These are phyloP conservation scores for Aurantiochytrium sp. DNA, from an alignment of 108 stramenopile genomes.

Conservation along the genomic window DNA sequence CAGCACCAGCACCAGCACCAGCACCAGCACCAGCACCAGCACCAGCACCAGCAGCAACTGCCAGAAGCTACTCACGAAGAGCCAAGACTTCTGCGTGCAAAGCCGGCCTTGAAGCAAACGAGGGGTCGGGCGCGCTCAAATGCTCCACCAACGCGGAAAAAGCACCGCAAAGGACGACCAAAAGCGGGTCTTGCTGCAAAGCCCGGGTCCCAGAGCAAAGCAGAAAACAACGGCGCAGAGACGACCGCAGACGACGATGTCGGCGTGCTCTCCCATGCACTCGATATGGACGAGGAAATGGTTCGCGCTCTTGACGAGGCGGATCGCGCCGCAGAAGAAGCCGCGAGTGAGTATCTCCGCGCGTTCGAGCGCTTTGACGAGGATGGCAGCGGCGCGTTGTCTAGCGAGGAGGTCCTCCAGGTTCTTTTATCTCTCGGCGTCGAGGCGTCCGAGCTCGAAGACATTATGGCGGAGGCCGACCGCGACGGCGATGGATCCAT, in stretches of 20 bases:
- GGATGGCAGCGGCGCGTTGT: neutral
- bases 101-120: too few relatives aligned
- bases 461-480: neutral
- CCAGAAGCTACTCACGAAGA: too few relatives aligned
- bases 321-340: neutral
- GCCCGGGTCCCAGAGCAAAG: neutral
- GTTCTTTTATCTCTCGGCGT: neutral
- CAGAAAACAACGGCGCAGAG: neutral
- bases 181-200: neutral
- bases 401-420: neutral
- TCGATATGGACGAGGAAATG: neutral
- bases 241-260: neutral
- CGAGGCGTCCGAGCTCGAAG: neutral
- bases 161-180: too few relatives aligned
- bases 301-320: constrained; percentile 21
- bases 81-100: too few relatives aligned
- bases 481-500: neutral
- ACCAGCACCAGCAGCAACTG: neutral
- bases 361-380: neutral
- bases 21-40: neutral
- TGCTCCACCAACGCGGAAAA: too few relatives aligned
- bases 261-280: neutral
- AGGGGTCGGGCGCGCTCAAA: too few relatives aligned
- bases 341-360: neutral
- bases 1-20: neutral